These are phyloP conservation scores for Saraca asoca DNA, from an alignment of 331 rosid genomes.

Conservation along the genomic window DNA sequence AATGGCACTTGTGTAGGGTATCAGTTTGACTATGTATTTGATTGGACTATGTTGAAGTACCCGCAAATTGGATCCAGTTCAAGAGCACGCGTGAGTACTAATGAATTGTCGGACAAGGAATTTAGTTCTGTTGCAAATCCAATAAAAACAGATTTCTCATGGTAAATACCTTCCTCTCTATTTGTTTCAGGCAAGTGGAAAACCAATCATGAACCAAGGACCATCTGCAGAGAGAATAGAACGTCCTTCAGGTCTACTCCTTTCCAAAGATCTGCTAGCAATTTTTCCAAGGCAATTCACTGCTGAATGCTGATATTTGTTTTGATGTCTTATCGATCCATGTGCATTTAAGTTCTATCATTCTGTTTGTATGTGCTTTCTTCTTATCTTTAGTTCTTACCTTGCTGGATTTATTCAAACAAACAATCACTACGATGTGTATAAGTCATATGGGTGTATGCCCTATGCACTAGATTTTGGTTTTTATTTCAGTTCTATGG, in stretches of 20 bases:
- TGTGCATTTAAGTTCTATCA: too few relatives aligned
- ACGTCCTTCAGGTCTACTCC: constrained; percentile 74
- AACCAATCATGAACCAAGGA: constrained; percentile 68
- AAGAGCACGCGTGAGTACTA: constrained; percentile 67
- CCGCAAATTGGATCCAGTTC: constrained; percentile 96
- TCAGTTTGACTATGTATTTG: constrained; percentile 97
- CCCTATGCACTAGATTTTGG: background rate
- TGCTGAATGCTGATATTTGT: background rate
- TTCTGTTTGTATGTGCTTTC: background rate
- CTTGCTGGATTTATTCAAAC: too few relatives aligned
- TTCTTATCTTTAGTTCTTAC: too few relatives aligned
- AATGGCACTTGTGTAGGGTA: constrained; percentile 61
- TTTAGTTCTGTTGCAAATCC: too few relatives aligned
- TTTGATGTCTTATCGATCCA: constrained; percentile 12
- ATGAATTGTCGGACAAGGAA: too few relatives aligned
- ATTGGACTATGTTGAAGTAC: constrained; percentile 94
- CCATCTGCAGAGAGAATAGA: constrained; percentile 51
- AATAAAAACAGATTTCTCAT: too few relatives aligned
- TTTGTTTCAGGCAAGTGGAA: constrained; percentile 70
- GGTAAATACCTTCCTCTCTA: background rate
- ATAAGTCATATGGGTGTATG: constrained; percentile 4
- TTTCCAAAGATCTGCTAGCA: constrained; percentile 30
- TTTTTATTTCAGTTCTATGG: constrained; percentile 9
- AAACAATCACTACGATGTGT: too few relatives aligned
- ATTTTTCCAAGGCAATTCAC: constrained; percentile 16